Evolutionary conservation across 2,329 filamentous ascomycete genomes (phyloP), one percentile per base, ranked within the genome.

Genomic region (Aphanocladium album): DNA sequence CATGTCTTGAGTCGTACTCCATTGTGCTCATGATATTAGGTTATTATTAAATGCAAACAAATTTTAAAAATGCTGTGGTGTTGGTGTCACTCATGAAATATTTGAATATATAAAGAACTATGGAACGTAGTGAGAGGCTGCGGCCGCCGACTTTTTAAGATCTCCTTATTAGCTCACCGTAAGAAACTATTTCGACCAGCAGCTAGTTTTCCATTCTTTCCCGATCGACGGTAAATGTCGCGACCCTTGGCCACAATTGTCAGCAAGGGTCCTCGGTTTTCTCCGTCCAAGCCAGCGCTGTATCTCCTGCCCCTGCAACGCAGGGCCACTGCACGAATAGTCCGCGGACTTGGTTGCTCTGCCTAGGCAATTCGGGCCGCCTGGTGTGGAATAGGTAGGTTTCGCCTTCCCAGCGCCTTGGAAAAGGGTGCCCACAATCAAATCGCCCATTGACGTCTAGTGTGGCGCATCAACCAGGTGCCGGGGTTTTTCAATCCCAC

Each of bases 1-100:
- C 74, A 50, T 81, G 74, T 60, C 74, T 75, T 33, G 70, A 64
- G 51, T 68, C 69, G 58, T 67, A 72, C 23, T 65, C 64, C 49
- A 61, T 62, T 49, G 27, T 55, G 51, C 37, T 58, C 51, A 43
- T 60, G 4, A 39, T 39, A 39, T 19, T 6, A 39, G 23, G 9
- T 25, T 35, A 21, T 54, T 54, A 25, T 39, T 21, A 46, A 30
- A 35, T 21, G n/a, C 17, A 19, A 16, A n/a, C 53, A 35, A 23
- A 7, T 16, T 14, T 21, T 21, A 16, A 51, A 35, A 51, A 17
- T 35, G 49, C 7, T 27, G 21, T 27, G 16, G 11, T 41, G 23
- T 11, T 5, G 21, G 19, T 12, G 35, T 12, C 3, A n/a, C 39
- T n/a, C 7, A 16, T n/a, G 5, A 17, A 27, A 17, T 14, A 43